Base-by-base conservation (phyloP, 345 rosid species). In the Aquilaria malaccensis region DNA sequence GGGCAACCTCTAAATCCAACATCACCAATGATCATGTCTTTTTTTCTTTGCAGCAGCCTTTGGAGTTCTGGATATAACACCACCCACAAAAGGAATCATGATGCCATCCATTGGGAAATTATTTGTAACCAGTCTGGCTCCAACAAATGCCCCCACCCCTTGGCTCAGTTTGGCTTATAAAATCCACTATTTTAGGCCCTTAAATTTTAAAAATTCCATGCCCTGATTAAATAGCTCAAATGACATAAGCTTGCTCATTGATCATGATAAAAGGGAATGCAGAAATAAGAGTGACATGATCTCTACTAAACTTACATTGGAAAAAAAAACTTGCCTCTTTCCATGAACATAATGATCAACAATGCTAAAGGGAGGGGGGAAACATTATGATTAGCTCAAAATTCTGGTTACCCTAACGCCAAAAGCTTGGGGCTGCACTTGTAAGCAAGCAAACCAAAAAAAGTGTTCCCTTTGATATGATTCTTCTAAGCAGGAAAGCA, bases 1-100 rank as follows among this genome's bases (percentile, higher is more conserved):
- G 45, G 49, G 67, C 52, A 69, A 73, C 71, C 65, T 71, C 51
- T 46, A 60, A 65, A 79, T 56, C 78, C 68, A 76, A 64, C 76
- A 75, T 12, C 60, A 64, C 66, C 78, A 83, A 79, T 88, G 77
- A 86, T 83, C 55, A 70, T 79, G 83, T 76, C 62, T 70, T 46
- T 68, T 56, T 50, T 33, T 51, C 60, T 61, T 63, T 73, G 77
- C 33, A 57, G 79, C 88, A 76, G 86, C 83, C 76, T 85, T 89
- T 75, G 66, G 75, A 78, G 81, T 63, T 76, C 64, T 73, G 65
- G 80, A 80, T 70, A 66, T 67, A 66, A 77, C 77, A 75, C 70
- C 84, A 72, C 73, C 71, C 81, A 84, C 71, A 29, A 43, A 75
- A 74, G 72, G 62, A 66, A 80, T 59, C 56, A 79, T 83, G 67